phyloP scores from a whole-genome alignment of 495 filamentous ascomycete genomes.

The Aspergillus incahuasiensis region DNA sequence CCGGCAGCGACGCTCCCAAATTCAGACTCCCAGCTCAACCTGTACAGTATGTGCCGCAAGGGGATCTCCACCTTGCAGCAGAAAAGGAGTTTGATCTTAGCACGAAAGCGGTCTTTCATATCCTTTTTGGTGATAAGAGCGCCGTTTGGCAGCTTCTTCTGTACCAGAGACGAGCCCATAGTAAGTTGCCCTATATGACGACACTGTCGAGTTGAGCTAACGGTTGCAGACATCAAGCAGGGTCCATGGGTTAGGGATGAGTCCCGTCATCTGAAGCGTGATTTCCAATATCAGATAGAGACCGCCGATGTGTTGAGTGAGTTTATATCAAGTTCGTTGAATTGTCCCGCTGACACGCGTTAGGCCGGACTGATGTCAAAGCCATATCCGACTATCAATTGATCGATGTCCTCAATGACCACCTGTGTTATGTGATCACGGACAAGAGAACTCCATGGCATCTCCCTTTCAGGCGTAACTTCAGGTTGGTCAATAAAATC shows the following conservation, averaged over 20 bases:
- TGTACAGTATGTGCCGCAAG: slow-evolving; percentile 76
- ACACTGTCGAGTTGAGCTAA: slow-evolving; percentile 9
- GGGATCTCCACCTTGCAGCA: slow-evolving; percentile 63
- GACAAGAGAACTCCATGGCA: slow-evolving; percentile 89
- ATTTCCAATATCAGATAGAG: slow-evolving; percentile 76
- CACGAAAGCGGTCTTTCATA: slow-evolving; percentile 90
- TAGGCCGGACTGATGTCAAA: slow-evolving; percentile 48
- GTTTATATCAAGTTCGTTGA: slow-evolving; percentile 1
- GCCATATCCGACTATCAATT: slow-evolving; percentile 75
- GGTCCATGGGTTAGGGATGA: slow-evolving; percentile 74
- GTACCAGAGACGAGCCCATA: slow-evolving; percentile 73
- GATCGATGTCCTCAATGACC: slow-evolving; percentile 89
- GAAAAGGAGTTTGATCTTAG: slow-evolving; percentile 82
- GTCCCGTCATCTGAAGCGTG: slow-evolving; percentile 62
- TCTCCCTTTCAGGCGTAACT: slow-evolving; percentile 72
- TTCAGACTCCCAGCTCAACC: slow-evolving; percentile 81
- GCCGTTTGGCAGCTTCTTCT: slow-evolving; percentile 90
- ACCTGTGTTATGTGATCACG: slow-evolving; percentile 91
- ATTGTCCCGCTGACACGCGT: slow-evolving; percentile 8
- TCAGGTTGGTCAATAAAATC: slow-evolving; percentile 83
- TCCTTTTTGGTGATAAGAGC: slow-evolving; percentile 92
- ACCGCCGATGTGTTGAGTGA: slow-evolving; percentile 61
- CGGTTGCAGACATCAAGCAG: slow-evolving; percentile 61
- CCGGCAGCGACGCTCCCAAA: slow-evolving; percentile 54
- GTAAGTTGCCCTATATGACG: slow-evolving; percentile 25